Conservation (phyloP, 768 basidiomycete species). For the Podaxis sp. region DNA sequence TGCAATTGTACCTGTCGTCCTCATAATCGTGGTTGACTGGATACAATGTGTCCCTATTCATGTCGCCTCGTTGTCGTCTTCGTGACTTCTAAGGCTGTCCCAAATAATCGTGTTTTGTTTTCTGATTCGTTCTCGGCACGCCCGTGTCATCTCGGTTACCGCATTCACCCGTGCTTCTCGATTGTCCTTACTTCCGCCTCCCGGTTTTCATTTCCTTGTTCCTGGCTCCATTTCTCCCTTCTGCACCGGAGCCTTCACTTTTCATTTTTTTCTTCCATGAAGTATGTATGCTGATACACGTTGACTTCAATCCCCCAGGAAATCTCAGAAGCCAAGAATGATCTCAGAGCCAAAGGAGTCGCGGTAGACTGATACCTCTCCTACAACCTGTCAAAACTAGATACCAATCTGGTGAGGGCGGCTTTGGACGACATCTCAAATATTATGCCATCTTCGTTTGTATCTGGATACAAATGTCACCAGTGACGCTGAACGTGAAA, state of each 20-base stretch:
- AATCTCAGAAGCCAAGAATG: slow-evolving; percentile 51
- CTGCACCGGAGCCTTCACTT: neutral
- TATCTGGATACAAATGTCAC: slow-evolving; percentile 1
- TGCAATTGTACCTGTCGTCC: neutral
- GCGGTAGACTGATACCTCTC: slow-evolving; percentile 45
- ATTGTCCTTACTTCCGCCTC: neutral
- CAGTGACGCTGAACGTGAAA: neutral
- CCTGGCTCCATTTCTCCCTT: neutral
- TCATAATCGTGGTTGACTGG: neutral
- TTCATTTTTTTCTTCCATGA: slow-evolving; percentile 7
- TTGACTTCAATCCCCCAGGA: slow-evolving; percentile 41
- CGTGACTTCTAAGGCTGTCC: neutral
- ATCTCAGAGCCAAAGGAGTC: slow-evolving; percentile 57
- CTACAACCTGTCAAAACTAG: neutral
- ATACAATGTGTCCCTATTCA: neutral
- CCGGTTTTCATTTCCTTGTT: slow-evolving; percentile 5
- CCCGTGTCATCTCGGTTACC: neutral
- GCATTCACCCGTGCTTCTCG: slow-evolving; percentile 4
- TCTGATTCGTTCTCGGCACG: slow-evolving; percentile 9
- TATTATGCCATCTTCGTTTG: neutral
- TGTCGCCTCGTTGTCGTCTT: slow-evolving; percentile 4
- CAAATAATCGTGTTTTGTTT: neutral
- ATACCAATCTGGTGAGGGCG: neutral
- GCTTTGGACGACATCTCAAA: neutral
- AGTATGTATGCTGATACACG: slow-evolving; percentile 6